Evolutionary conservation across 768 basidiomycete genomes (phyloP).

Genomic region (Tricholoma terreum): DNA sequence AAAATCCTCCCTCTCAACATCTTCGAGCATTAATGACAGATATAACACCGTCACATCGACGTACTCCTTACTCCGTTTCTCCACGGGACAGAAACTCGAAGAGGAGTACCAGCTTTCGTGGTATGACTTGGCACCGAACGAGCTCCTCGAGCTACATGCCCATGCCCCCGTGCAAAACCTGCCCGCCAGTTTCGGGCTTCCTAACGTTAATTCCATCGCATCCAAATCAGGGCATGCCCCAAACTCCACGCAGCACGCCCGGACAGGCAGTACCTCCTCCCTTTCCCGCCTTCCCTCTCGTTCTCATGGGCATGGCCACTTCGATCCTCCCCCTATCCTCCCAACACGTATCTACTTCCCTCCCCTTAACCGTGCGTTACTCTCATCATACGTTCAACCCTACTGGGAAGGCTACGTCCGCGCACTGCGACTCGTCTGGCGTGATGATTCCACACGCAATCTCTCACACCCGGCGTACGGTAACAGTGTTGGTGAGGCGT

Average conservation of each 20-base stretch:
- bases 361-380: constrained; percentile 31
- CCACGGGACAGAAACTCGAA: constrained; percentile 68
- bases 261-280: constrained; percentile 10
- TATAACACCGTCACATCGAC: constrained; percentile 4
- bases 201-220: not conserved
- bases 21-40: constrained; percentile 7
- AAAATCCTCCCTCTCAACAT: not conserved
- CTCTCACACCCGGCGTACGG: constrained; percentile 7
- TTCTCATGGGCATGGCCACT: not conserved
- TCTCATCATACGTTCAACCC: constrained; percentile 44
- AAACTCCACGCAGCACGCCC: constrained; percentile 4
- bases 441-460: constrained; percentile 5
- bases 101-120: constrained; percentile 56
- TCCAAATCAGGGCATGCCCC: not conserved
- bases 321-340: not conserved
- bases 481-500: constrained; percentile 2
- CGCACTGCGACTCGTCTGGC: constrained; percentile 44
- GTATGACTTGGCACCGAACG: constrained; percentile 59
- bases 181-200: not conserved
- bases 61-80: constrained; percentile 60
- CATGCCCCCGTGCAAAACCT: constrained; percentile 9
- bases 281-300: not conserved
- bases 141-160: constrained; percentile 67
- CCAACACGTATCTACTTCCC: constrained; percentile 4
- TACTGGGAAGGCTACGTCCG: constrained; percentile 58